These are phyloP conservation scores for Globisporangium paddicum DNA, from an alignment of 352 stramenopile genomes.

Conservation along the genomic window DNA sequence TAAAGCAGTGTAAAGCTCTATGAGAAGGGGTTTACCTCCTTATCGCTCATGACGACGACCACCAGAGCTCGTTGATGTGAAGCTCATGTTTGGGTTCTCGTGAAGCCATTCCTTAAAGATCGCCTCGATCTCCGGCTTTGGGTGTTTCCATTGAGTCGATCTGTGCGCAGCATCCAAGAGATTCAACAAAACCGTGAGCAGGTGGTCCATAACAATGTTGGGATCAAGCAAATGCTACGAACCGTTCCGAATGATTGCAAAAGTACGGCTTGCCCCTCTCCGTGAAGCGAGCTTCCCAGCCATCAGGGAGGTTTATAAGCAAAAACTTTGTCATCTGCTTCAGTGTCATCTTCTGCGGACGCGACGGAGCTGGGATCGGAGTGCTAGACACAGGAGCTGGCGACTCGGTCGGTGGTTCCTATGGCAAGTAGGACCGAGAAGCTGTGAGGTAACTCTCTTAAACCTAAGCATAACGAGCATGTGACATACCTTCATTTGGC, in stretches of 20 bases:
- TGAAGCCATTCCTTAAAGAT: conserved; percentile 80
- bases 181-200: not conserved
- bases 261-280: conserved; percentile 82
- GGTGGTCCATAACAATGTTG: not conserved
- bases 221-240: not conserved
- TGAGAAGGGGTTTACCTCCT: not conserved
- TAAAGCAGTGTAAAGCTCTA: conserved; percentile 4
- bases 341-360: conserved; percentile 52
- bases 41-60: conserved; percentile 6
- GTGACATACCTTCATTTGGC: not conserved
- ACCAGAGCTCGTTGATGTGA: conserved; percentile 14
- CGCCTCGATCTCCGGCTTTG: conserved; percentile 57
- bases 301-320: conserved; percentile 58
- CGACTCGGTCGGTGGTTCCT: conserved; percentile 19
- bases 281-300: conserved; percentile 80
- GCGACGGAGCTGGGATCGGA: conserved; percentile 24
- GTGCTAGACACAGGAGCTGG: conserved; percentile 13
- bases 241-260: conserved; percentile 73
- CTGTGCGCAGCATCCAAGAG: conserved; percentile 18
- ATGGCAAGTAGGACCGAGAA: not conserved
- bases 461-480: not conserved
- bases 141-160: conserved; percentile 86
- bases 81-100: conserved; percentile 43
- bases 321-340: conserved; percentile 77
- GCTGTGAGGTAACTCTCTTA: not conserved